Conservation (phyloP, 352 stramenopile genomes). For the Phytophthora capsici region DNA sequence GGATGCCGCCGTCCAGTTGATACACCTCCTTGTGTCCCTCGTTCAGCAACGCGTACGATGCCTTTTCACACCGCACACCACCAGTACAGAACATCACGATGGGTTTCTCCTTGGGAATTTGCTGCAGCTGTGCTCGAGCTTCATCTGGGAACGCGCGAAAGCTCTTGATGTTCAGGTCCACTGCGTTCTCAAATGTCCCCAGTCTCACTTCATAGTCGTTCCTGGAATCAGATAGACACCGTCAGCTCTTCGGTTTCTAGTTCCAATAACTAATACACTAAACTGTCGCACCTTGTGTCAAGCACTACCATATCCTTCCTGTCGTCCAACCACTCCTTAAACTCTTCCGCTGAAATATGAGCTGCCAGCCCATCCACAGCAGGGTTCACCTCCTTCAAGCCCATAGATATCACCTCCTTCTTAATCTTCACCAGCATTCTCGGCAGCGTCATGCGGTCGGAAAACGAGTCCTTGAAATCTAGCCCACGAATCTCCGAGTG, state of each 20-base stretch:
- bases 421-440: constrained; percentile 82
- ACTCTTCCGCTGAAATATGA: constrained; percentile 68
- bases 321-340: constrained; percentile 71
- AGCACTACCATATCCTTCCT: constrained; percentile 74
- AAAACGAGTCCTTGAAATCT: constrained; percentile 74
- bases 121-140: constrained; percentile 46
- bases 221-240: constrained; percentile 28
- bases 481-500: constrained; percentile 49
- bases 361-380: constrained; percentile 54
- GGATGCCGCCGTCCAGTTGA: constrained; percentile 77
- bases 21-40: constrained; percentile 66
- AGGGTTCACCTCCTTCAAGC: constrained; percentile 48
- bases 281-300: constrained; percentile 56
- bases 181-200: constrained; percentile 72
- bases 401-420: constrained; percentile 83
- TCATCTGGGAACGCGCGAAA: constrained; percentile 65
- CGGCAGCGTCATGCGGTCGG: constrained; percentile 57
- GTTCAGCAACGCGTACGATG: constrained; percentile 66
- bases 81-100: constrained; percentile 88
- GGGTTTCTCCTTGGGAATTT: constrained; percentile 70
- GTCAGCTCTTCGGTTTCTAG: constrained; percentile 10
- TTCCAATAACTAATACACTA: not conserved
- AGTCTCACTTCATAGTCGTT: constrained; percentile 84
- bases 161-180: constrained; percentile 76
- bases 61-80: constrained; percentile 79